Conservation (phyloP, 1,284 basidiomycete species). For the Marasmius oreades region DNA sequence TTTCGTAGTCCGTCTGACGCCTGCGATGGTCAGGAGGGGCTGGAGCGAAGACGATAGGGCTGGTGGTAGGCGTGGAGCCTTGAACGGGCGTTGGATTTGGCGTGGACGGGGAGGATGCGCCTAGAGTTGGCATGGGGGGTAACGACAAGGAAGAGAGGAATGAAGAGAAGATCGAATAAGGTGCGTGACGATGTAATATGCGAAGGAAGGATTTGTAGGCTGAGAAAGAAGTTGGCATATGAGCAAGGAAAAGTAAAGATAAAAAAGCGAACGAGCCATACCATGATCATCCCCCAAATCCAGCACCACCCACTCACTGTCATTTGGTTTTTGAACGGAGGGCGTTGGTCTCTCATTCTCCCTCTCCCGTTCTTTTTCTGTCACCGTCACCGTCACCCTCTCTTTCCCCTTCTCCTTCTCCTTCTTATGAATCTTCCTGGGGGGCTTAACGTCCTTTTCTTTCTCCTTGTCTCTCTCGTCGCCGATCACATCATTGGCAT, state of each 20-base stretch:
- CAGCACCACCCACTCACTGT: constrained; percentile 51
- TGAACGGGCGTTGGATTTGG: background rate
- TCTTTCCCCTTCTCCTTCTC: too few relatives aligned
- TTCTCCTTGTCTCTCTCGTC: background rate
- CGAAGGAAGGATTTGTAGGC: constrained; percentile 56
- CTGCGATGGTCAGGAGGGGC: background rate
- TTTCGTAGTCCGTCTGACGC: background rate
- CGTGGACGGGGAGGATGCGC: constrained; percentile 11
- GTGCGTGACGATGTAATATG: constrained; percentile 53
- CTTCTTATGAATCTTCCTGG: too few relatives aligned
- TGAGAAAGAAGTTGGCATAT: constrained; percentile 18
- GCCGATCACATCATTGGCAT: background rate
- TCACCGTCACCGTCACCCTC: background rate
- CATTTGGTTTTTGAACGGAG: constrained; percentile 14
- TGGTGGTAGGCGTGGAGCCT: background rate
- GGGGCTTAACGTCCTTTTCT: background rate
- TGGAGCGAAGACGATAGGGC: constrained; percentile 2
- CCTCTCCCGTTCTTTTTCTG: constrained; percentile 12
- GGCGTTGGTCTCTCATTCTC: constrained; percentile 19
- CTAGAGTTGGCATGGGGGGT: constrained; percentile 21
- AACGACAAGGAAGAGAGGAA: constrained; percentile 35
- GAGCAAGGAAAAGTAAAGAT: constrained; percentile 5
- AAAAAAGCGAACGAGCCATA: too few relatives aligned
- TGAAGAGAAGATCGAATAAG: constrained; percentile 38
- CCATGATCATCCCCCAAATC: constrained; percentile 55